Evolutionary conservation across 768 basidiomycete genomes (phyloP), one percentile per base, ranked within the genome.

Genomic region (Boletus tomentosulus): DNA sequence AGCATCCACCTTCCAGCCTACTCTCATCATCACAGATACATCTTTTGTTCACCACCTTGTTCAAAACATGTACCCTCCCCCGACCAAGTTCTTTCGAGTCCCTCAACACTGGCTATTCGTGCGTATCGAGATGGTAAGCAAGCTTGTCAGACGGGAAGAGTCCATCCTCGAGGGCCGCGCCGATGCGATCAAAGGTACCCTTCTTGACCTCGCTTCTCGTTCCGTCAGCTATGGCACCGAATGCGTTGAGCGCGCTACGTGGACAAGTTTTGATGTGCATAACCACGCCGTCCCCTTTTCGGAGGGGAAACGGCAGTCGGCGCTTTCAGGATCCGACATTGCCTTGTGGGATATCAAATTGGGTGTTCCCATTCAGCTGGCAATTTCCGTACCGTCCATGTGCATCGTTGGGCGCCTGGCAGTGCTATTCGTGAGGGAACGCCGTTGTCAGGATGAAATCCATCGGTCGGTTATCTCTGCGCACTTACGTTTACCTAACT

Each of bases 291-390:
- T 19, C 38, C 16, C 12, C 9, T 24, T 39, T 12, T 6, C 22
- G 24, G 3, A 42, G 25, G 19, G 11, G 11, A 31, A 31, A 11
- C n/a, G n/a, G n/a, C 13, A 80, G 78, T 81, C 77, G 28, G 81
- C 78, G 9, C 66, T 81, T 10, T 79, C 81, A 2, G 83, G 84
- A 0, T 66, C 87, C 30, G 84, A 87, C 66, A 87, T 88, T 54
- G 84, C 85, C 1, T 71, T 89, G 1, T 79, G 87, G 87, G 87
- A 88, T 61, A 85, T 89, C 69, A 87, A 87, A 59, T 76, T 87
- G 2, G 84, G 84, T 33, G 86, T 78, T 10, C 79, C 78, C 0
- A 70, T 86, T 1, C 86, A 80, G 77, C 78, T 85, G 66, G 73
- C 89, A 34, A 13, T 1, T 76, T 87, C 19, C 77, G 86, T 46